These are phyloP conservation scores for Nicotiana rustica DNA, from an alignment of 305 asterid genomes.

Conservation along the genomic window DNA sequence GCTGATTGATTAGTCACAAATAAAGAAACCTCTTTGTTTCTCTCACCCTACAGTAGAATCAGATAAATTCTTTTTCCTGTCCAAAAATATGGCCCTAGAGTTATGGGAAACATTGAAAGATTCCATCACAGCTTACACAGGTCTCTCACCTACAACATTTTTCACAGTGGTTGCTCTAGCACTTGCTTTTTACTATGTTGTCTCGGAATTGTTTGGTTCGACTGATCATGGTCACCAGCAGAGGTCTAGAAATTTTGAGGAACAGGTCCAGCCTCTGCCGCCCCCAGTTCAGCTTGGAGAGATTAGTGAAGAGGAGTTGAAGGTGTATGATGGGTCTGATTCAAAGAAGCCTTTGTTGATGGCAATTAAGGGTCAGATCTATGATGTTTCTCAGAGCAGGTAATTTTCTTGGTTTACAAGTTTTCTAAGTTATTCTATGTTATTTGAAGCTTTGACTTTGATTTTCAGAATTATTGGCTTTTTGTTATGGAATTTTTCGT, in stretches of 20 bases:
- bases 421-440: neutral
- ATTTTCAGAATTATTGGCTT: neutral
- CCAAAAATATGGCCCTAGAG: slow-evolving; percentile 63
- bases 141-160: slow-evolving; percentile 88
- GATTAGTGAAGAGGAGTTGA: slow-evolving; percentile 72
- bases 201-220: slow-evolving; percentile 65
- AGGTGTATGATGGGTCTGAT: slow-evolving; percentile 79
- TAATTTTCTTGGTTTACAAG: slow-evolving; percentile 29
- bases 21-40: slow-evolving; percentile 10
- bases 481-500: neutral
- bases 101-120: slow-evolving; percentile 86
- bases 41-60: slow-evolving; percentile 21
- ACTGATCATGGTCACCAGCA: slow-evolving; percentile 55
- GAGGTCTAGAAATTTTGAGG: slow-evolving; percentile 62
- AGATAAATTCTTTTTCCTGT: slow-evolving; percentile 26
- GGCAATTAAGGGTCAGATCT: slow-evolving; percentile 98
- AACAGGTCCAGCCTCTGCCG: slow-evolving; percentile 75
- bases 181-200: slow-evolving; percentile 69
- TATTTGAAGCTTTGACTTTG: slow-evolving; percentile 5
- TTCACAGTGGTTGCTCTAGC: slow-evolving; percentile 80
- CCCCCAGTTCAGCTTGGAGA: slow-evolving; percentile 96
- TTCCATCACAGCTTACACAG: slow-evolving; percentile 83
- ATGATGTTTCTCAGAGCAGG: slow-evolving; percentile 94
- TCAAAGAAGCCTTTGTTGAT: slow-evolving; percentile 86
- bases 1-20: neutral